A percentile compares a stretch with the other conserved stretches of the same genome.
Evolutionary conservation across 129 eudicot species (phyloP).

Genomic region (Ambrosia trifida): DNA sequence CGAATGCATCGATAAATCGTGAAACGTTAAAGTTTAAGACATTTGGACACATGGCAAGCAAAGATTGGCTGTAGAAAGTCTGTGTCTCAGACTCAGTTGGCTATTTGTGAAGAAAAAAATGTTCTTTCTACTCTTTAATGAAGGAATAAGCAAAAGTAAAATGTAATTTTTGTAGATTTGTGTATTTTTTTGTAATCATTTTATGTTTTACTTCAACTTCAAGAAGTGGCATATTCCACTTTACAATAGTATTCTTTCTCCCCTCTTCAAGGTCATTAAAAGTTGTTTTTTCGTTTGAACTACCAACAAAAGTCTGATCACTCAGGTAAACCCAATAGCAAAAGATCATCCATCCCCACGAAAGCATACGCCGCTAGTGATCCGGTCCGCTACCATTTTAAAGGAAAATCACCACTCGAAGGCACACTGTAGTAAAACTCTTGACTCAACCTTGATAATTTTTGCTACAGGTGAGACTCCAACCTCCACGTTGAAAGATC

Average conservation of each 20-base stretch:
- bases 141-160: slow-evolving; percentile 36
- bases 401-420: no score
- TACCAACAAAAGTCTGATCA: no score
- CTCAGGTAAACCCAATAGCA: no score
- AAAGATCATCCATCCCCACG: no score
- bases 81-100: slow-evolving; percentile 10
- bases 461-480: no score
- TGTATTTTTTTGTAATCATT: slow-evolving; percentile 16
- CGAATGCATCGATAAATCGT: slow-evolving; percentile 44
- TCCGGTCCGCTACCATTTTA: no score
- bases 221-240: slow-evolving; percentile 26
- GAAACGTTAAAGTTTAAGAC: background rate
- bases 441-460: no score
- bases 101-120: slow-evolving; percentile 23
- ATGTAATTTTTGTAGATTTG: slow-evolving; percentile 32
- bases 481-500: no score
- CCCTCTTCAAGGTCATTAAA: no score
- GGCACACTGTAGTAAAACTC: no score
- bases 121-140: slow-evolving; percentile 16
- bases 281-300: no score
- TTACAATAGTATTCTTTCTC: slow-evolving; percentile 14
- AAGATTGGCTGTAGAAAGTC: slow-evolving; percentile 32
- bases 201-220: slow-evolving; percentile 27
- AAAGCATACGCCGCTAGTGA: no score
- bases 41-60: slow-evolving; percentile 14